Base-by-base conservation (phyloP, 129 eudicot species). In the Flaveria sonorensis region DNA sequence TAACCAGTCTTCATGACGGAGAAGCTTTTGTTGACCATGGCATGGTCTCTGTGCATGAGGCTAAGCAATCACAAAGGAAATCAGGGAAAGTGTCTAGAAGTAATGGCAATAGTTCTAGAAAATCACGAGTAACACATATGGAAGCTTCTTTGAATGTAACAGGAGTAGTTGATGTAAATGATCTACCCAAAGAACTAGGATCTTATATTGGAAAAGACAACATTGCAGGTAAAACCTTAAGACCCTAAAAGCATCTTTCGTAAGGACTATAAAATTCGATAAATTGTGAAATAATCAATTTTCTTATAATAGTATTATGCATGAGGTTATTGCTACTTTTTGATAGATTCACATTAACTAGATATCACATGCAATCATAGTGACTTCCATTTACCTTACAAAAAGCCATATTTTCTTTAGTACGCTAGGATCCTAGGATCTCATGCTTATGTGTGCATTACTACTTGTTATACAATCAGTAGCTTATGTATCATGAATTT, bases 81-180 rank as follows among this genome's bases (percentile, higher is more conserved):
- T 77, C 82, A 65, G 87, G 88, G 16, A 93, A 84, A 77, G 73
- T 83, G 50, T 48, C 83, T 66, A 89, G 89, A 84, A 83, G 69
- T 36, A 85, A 64, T 83, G 83, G 63, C 77, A 85, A 66, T 75
- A 64, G 60, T 81, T 85, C 83, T 78, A 90, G 83, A 76, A 90
- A 83, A 81, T 87, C 96, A 40, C 82, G 96, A 70, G 64, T 74
- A 72, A 71, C 82, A 47, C 88, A 85, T 32, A 73, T 79, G 84
- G 97, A 90, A 74, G 81, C 65, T 80, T 85, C 88, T 39, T 63
- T 72, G 61, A 68, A 70, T 39, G 83, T 83, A 75, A 45, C 81
- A 36, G 90, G 86, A 80, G 80, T 60, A 47, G 72, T 53, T 55
- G 88, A 90, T 70, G 48, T 70, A 28, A 86, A 85, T 50, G 87